Evolutionary conservation across 2,329 filamentous ascomycete genomes (phyloP), one percentile per base, ranked within the genome.

Genomic region (Pezicula radicicola): DNA sequence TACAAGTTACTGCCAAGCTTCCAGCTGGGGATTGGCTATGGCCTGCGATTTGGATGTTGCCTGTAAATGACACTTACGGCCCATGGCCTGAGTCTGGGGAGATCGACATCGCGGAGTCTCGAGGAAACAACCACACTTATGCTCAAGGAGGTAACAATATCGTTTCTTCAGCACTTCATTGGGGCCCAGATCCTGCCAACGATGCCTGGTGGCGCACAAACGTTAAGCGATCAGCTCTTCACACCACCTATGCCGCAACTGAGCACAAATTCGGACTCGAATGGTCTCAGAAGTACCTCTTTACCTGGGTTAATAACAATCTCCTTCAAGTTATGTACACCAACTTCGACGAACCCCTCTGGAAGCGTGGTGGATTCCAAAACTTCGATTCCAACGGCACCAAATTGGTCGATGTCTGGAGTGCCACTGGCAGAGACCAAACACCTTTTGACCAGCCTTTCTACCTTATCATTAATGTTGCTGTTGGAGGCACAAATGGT

Each of bases 11-110:
- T 1, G 90, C 90, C 25, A 86, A 86, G 70, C 72, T 94, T 27
- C 89, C 90, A 4, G 69, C 75, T 45, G 90, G 90, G 49, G 89
- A 94, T 72, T 94, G 90, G 90, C 78, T 95, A 10, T 94, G 90
- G 90, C 90, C 90, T 2, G 89, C 89, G n/a, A 93, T 95, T 63
- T 92, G 88, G 88, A 89, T 95, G 87, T 76, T 94, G 75, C 90
- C 90, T 1, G 83, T 82, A 44, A 75, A 85, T 41, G 77, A 84
- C 49, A 84, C 75, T 0, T 95, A 94, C 66, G 90, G 90, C 1
- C 63, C 77, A 1, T 95, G 90, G 90, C 90, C 90, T 1, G 71
- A 75, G 7, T 91, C 88, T 8, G 90, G 90, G 43, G 89, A 94
- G 70, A 94, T 95, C 48, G 90, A 95, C 66, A 89, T 95, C 50